Conservation (phyloP, 805 yeast genomes). For the Lachancea nothofagi region DNA sequence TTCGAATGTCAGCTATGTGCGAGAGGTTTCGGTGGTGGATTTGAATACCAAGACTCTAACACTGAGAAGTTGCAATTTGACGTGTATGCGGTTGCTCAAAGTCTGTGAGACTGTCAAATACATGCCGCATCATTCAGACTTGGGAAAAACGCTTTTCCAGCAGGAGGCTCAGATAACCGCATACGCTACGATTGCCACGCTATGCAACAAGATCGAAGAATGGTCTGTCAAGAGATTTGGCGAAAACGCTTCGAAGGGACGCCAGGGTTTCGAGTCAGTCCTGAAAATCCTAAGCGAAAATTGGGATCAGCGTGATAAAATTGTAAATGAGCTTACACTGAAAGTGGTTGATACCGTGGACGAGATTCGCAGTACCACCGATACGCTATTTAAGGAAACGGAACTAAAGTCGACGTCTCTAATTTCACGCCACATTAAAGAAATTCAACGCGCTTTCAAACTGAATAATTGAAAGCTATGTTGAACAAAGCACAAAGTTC, state of each 20-base stretch:
- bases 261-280: conserved; percentile 78
- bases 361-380: conserved; percentile 23
- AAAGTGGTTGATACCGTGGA: conserved; percentile 32
- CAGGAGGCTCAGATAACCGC: conserved; percentile 91
- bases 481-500: too few relatives aligned
- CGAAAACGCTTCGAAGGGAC: conserved; percentile 81
- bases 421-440: conserved; percentile 13
- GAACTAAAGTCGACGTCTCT: conserved; percentile 20
- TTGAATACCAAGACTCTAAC: conserved; percentile 55
- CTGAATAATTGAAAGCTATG: conserved; percentile 7
- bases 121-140: conserved; percentile 56
- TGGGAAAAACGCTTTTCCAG: conserved; percentile 54
- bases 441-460: conserved; percentile 18
- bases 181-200: conserved; percentile 58
- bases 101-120: conserved; percentile 88
- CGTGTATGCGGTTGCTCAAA: conserved; percentile 65
- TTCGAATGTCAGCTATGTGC: conserved; percentile 64
- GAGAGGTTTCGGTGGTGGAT: conserved; percentile 87
- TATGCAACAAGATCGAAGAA: conserved; percentile 82
- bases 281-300: conserved; percentile 41
- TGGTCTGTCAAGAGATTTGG: conserved; percentile 88
- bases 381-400: conserved; percentile 24
- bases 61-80: conserved; percentile 81
- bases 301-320: conserved; percentile 27
- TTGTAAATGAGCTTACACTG: conserved; percentile 28